Conservation (phyloP, 768 basidiomycete species). For the Lyophyllum shimeji region DNA sequence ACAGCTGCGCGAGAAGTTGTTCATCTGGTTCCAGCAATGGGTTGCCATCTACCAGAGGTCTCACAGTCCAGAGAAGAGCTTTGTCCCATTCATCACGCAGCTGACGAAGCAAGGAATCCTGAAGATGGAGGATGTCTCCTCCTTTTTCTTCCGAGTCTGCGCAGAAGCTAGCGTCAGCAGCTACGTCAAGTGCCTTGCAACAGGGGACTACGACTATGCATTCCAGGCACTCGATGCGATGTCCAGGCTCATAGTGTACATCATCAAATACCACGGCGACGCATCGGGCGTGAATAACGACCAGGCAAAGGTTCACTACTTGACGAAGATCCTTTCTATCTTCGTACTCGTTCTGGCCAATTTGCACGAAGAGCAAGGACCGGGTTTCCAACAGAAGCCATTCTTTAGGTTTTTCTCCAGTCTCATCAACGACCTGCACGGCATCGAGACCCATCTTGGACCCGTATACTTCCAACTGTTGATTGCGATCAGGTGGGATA, state of each 20-base stretch:
- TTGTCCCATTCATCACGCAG: slow-evolving; percentile 96
- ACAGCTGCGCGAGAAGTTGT: slow-evolving; percentile 71
- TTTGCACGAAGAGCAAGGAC: slow-evolving; percentile 91
- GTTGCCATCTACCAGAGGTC: slow-evolving; percentile 91
- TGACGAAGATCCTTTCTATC: slow-evolving; percentile 96
- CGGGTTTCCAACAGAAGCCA: slow-evolving; percentile 92
- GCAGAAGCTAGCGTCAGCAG: slow-evolving; percentile 91
- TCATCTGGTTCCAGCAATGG: slow-evolving; percentile 92
- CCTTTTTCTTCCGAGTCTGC: slow-evolving; percentile 98
- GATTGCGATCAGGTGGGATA: slow-evolving; percentile 77
- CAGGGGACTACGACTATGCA: slow-evolving; percentile 71
- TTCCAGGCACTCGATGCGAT: slow-evolving; percentile 96
- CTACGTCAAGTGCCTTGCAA: slow-evolving; percentile 74
- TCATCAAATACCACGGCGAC: slow-evolving; percentile 99
- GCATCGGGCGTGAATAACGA: slow-evolving; percentile 90
- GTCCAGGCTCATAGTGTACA: slow-evolving; percentile 92
- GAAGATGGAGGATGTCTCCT: slow-evolving; percentile 93
- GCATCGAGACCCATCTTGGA: slow-evolving; percentile 83
- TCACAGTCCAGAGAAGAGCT: slow-evolving; percentile 88
- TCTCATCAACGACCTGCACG: slow-evolving; percentile 86
- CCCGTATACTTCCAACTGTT: slow-evolving; percentile 88
- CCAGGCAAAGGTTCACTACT: slow-evolving; percentile 93
- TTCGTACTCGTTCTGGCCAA: slow-evolving; percentile 95
- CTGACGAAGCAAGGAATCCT: slow-evolving; percentile 95
- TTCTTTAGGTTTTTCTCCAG: slow-evolving; percentile 99